phyloP scores from a whole-genome alignment of 2,329 filamentous ascomycete species.

The Arachnopeziza araneosa region DNA sequence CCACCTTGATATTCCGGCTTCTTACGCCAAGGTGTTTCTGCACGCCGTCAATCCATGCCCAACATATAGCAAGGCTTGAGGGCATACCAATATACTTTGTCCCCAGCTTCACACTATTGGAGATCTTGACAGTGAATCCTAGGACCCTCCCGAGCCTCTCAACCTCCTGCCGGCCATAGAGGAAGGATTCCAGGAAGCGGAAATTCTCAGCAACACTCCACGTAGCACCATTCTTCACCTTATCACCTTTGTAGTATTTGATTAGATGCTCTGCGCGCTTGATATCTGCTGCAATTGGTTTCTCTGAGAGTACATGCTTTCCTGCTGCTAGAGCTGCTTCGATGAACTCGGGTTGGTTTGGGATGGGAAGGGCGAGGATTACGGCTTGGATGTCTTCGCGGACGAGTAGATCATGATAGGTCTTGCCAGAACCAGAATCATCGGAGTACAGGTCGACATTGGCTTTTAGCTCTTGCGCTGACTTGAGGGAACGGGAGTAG shows the following conservation, averaged over 20 bases:
- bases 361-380: conserved; percentile 44
- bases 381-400: conserved; percentile 30
- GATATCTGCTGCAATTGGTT: conserved; percentile 47
- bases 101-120: conserved; percentile 39
- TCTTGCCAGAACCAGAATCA: conserved; percentile 28
- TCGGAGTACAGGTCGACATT: conserved; percentile 29
- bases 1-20: conserved; percentile 67
- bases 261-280: conserved; percentile 43
- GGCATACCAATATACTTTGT: conserved; percentile 40
- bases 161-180: conserved; percentile 44
- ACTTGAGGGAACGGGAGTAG: conserved; percentile 31
- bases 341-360: conserved; percentile 42
- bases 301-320: conserved; percentile 51
- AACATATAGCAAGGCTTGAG: neutral
- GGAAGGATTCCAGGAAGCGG: conserved; percentile 54
- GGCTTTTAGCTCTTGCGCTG: conserved; percentile 37
- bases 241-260: conserved; percentile 37
- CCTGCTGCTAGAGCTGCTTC: conserved; percentile 43
- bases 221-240: conserved; percentile 34
- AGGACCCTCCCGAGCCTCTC: conserved; percentile 48
- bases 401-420: conserved; percentile 38
- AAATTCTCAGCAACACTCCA: conserved; percentile 70
- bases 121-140: conserved; percentile 45
- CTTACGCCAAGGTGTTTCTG: conserved; percentile 57
- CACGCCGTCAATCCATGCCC: conserved; percentile 4